These are phyloP conservation scores for Euphrasia confusa DNA, from an alignment of 257 asterid genomes.

Conservation along the genomic window DNA sequence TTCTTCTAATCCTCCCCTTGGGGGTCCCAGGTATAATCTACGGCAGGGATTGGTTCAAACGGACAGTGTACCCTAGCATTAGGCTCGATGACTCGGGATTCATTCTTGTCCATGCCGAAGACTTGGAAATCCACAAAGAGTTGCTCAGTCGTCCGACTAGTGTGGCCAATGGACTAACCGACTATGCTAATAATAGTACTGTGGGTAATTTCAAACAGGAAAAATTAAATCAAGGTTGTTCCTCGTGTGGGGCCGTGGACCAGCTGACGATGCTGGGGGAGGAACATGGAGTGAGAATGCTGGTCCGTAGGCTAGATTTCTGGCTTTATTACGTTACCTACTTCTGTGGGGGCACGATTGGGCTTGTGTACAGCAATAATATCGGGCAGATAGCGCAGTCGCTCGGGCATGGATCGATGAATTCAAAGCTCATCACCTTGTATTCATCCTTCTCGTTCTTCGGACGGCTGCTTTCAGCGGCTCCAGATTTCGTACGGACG, in stretches of 20 bases:
- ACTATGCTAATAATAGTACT: not conserved
- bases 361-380: conserved; percentile 85
- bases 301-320: conserved; percentile 62
- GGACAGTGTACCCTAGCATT: conserved; percentile 39
- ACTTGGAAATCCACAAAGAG: conserved; percentile 57
- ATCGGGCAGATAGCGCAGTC: conserved; percentile 87
- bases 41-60: conserved; percentile 63
- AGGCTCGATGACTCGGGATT: conserved; percentile 46
- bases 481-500: conserved; percentile 67
- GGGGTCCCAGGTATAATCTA: conserved; percentile 67
- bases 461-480: conserved; percentile 90
- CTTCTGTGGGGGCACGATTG: conserved; percentile 88
- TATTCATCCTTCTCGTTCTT: conserved; percentile 89
- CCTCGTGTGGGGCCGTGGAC: conserved; percentile 33
- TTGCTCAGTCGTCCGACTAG: conserved; percentile 40
- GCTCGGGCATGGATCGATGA: conserved; percentile 57
- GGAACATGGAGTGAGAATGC: conserved; percentile 56
- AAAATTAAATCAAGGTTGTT: conserved; percentile 27
- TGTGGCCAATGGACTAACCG: conserved; percentile 26
- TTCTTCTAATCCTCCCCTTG: conserved; percentile 57
- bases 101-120: conserved; percentile 55
- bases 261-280: conserved; percentile 62
- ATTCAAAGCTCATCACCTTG: conserved; percentile 55
- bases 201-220: conserved; percentile 18
- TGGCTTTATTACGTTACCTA: conserved; percentile 74